phyloP scores from a whole-genome alignment of 495 filamentous ascomycete species.

The Penicilliopsis zonata region DNA sequence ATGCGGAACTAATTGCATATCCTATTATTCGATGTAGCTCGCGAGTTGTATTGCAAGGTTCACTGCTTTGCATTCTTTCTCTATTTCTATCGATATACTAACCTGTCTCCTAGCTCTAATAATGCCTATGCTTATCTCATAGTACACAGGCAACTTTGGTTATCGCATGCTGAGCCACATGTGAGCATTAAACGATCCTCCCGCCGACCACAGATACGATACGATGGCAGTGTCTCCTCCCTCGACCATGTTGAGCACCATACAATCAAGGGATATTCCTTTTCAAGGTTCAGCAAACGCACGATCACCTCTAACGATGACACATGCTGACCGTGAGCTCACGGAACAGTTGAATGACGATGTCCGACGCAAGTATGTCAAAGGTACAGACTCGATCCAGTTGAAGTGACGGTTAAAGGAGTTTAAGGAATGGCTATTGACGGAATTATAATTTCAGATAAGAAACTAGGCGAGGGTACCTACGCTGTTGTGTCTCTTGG shows the following conservation, averaged over 20 bases:
- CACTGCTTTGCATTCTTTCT: no score
- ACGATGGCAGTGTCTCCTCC: constrained; percentile 36
- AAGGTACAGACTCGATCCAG: constrained; percentile 41
- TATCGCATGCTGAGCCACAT: no score
- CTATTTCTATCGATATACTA: no score
- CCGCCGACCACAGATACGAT: background rate
- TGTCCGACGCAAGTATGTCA: constrained; percentile 77
- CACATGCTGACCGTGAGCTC: constrained; percentile 40
- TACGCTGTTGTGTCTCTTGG: constrained; percentile 93
- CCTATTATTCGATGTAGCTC: no score
- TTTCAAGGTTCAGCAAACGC: constrained; percentile 16
- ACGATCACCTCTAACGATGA: constrained; percentile 5
- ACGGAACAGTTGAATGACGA: constrained; percentile 84
- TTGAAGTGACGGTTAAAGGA: background rate
- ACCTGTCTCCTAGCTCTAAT: background rate
- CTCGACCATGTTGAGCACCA: constrained; percentile 19
- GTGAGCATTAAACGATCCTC: no score
- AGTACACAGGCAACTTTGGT: background rate
- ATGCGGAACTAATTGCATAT: background rate
- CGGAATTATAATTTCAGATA: constrained; percentile 38
- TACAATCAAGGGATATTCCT: constrained; percentile 25
- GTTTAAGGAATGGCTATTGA: constrained; percentile 8
- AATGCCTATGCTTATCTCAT: background rate
- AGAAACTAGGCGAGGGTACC: constrained; percentile 90
- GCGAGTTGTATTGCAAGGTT: no score